Evolutionary conservation across 2,329 filamentous ascomycete genomes (phyloP).

Genomic region (Macroventuria anomochaeta): DNA sequence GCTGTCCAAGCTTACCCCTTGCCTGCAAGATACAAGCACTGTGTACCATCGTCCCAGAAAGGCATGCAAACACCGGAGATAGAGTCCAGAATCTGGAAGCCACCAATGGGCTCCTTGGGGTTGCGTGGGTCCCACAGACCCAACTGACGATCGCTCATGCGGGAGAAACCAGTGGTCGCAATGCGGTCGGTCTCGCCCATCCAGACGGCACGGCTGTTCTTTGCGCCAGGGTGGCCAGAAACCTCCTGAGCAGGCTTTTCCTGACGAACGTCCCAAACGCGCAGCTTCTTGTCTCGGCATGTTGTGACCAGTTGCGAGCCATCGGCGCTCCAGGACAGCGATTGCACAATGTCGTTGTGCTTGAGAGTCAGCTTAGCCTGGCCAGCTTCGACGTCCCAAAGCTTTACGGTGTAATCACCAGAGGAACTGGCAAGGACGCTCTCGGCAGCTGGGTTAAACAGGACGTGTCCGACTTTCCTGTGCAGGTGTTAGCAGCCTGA

Average conservation of each 20-base stretch:
- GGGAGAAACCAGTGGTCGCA: conserved; percentile 95
- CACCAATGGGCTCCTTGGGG: conserved; percentile 80
- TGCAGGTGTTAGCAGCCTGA: conserved; percentile 22
- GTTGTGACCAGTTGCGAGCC: conserved; percentile 89
- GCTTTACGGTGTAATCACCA: conserved; percentile 91
- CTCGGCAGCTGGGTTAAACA: conserved; percentile 96
- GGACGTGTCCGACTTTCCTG: conserved; percentile 96
- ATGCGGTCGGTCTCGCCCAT: conserved; percentile 96
- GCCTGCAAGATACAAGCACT: conserved; percentile 93
- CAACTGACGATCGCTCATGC: conserved; percentile 97
- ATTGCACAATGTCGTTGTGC: conserved; percentile 92
- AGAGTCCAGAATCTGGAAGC: conserved; percentile 88
- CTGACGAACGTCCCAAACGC: conserved; percentile 96
- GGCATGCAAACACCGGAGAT: conserved; percentile 99
- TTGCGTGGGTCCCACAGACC: conserved; percentile 93
- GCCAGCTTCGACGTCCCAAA: conserved; percentile 90
- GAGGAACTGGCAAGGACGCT: conserved; percentile 95
- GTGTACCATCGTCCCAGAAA: conserved; percentile 98
- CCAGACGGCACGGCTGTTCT: conserved; percentile 97
- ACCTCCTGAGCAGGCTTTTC: conserved; percentile 86
- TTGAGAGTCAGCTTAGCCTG: conserved; percentile 77
- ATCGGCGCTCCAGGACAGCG: conserved; percentile 91
- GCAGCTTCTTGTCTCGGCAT: conserved; percentile 96
- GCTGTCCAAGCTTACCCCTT: conserved; percentile 74
- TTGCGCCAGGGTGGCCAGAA: conserved; percentile 86